phyloP scores from a whole-genome alignment of 1,284 basidiomycete species.

The Gymnopus androsaceus region DNA sequence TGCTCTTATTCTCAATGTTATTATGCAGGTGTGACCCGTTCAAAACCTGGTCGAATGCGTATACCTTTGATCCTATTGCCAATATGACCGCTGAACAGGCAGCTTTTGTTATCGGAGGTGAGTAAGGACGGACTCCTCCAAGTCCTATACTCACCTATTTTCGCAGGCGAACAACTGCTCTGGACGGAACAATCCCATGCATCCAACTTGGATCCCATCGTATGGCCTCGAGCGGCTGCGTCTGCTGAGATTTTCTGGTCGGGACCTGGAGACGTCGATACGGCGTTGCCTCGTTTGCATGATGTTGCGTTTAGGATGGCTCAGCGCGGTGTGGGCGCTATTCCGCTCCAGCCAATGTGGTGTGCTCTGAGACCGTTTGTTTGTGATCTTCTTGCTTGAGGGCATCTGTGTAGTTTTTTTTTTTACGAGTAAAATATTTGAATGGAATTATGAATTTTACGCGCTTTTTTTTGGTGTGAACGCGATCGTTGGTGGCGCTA shows the following conservation, averaged over 20 bases:
- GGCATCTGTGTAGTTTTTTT: too few species aligned
- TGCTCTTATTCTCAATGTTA: not conserved
- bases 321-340: slow-evolving; percentile 65
- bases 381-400: slow-evolving; percentile 50
- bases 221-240: slow-evolving; percentile 81
- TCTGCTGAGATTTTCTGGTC: slow-evolving; percentile 86
- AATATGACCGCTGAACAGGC: slow-evolving; percentile 53
- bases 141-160: not conserved
- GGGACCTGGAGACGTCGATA: slow-evolving; percentile 55
- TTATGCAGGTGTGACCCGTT: slow-evolving; percentile 61
- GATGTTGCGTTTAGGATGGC: slow-evolving; percentile 73
- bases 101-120: slow-evolving; percentile 69
- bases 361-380: slow-evolving; percentile 73
- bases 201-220: slow-evolving; percentile 68
- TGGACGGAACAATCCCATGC: slow-evolving; percentile 81
- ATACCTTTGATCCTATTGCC: slow-evolving; percentile 72
- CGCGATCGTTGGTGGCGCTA: too few species aligned
- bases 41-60: slow-evolving; percentile 77
- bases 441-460: too few species aligned
- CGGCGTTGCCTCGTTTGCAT: slow-evolving; percentile 77
- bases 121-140: slow-evolving; percentile 52
- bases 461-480: too few species aligned
- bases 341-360: slow-evolving; percentile 79
- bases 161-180: not conserved
- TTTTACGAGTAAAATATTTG: too few species aligned